Conservation (phyloP, 2,329 filamentous ascomycete genomes). For the Paracorniculantispora psalliotae region DNA sequence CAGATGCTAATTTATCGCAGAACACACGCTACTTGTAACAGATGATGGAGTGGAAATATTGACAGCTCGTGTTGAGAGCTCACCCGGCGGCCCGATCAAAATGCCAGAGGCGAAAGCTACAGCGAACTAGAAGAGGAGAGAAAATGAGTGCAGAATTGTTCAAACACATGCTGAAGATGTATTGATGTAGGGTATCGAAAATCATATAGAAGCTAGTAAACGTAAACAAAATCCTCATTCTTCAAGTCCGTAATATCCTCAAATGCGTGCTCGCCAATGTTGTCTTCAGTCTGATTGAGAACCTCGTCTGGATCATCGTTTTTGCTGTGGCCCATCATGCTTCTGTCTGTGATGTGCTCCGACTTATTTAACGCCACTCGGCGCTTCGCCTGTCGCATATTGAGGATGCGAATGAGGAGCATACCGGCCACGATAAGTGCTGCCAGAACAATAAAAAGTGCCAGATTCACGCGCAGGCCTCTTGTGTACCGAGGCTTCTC, state of each 20-base stretch:
- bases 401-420: constrained; percentile 40
- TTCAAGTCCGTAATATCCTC: constrained; percentile 51
- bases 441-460: constrained; percentile 53
- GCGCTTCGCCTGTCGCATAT: constrained; percentile 39
- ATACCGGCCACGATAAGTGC: constrained; percentile 36
- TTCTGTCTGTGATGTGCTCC: constrained; percentile 48
- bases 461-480: constrained; percentile 55
- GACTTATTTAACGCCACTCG: constrained; percentile 35
- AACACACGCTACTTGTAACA: constrained; percentile 80
- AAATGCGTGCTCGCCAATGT: constrained; percentile 36
- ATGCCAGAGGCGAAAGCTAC: constrained; percentile 41
- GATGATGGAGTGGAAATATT: constrained; percentile 77
- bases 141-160: not conserved
- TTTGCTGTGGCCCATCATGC: constrained; percentile 39
- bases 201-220: constrained; percentile 29
- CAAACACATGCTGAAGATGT: not conserved
- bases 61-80: constrained; percentile 66
- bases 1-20: constrained; percentile 31
- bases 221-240: constrained; percentile 59
- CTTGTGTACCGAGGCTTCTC: constrained; percentile 54
- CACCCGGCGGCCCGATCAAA: constrained; percentile 67
- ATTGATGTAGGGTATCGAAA: not conserved
- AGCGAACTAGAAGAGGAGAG: not conserved
- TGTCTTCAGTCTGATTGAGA: constrained; percentile 18
- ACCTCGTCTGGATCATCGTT: constrained; percentile 22